Evolutionary conservation across 805 yeast genomes (phyloP).

Genomic region (Saturnispora sanitii): DNA sequence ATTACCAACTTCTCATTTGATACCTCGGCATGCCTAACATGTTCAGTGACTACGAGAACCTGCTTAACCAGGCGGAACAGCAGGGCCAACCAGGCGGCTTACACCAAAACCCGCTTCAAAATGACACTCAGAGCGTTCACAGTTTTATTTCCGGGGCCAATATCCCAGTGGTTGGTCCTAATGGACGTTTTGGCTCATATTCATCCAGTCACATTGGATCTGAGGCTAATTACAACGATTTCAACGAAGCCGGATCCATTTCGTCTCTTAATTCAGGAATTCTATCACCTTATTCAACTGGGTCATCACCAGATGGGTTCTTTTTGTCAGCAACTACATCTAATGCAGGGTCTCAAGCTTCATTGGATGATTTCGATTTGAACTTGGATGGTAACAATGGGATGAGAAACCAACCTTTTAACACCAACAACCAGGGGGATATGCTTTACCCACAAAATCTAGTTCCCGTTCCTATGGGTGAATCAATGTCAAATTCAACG

Average conservation of each 20-base stretch:
- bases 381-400: constrained; percentile 7
- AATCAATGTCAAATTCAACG: constrained; percentile 23
- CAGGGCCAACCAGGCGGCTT: neutral
- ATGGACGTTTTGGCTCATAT: constrained; percentile 15
- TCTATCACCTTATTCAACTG: constrained; percentile 28
- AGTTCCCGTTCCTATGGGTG: constrained; percentile 23
- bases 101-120: neutral
- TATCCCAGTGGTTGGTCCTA: neutral
- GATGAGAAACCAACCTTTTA: neutral
- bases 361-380: constrained; percentile 10
- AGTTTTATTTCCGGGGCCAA: neutral
- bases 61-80: constrained; percentile 7
- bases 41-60: constrained; percentile 12
- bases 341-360: constrained; percentile 14
- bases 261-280: constrained; percentile 24
- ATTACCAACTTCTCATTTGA: neutral
- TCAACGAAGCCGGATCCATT: constrained; percentile 22
- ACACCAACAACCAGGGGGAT: constrained; percentile 6
- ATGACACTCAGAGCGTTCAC: constrained; percentile 4
- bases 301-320: constrained; percentile 30
- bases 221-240: constrained; percentile 23
- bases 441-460: constrained; percentile 12
- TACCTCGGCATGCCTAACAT: constrained; percentile 5
- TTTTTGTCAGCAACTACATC: constrained; percentile 17
- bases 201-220: constrained; percentile 18